Percentiles rank a stretch among this genome's conserved stretches.
phyloP scores from a whole-genome alignment of 2,329 filamentous ascomycete species.

The Colletotrichum filicis region DNA sequence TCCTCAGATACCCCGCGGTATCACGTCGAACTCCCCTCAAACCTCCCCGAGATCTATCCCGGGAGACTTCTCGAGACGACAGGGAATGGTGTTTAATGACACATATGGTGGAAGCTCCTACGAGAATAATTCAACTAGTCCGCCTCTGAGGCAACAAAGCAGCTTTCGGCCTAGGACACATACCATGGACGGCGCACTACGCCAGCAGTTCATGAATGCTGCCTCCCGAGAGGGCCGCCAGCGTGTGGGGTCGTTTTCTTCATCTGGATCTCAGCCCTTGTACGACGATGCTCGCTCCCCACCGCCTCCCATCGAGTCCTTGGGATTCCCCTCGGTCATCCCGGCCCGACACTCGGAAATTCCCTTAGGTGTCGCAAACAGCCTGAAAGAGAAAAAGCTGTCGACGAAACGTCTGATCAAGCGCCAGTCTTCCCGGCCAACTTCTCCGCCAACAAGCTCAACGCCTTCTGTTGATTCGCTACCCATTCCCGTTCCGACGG shows the following conservation, averaged over 20 bases:
- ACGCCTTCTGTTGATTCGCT: slow-evolving; percentile 69
- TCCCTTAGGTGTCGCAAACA: slow-evolving; percentile 37
- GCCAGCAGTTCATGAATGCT: slow-evolving; percentile 54
- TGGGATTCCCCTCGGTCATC: slow-evolving; percentile 55
- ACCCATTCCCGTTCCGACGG: slow-evolving; percentile 68
- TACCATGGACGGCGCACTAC: slow-evolving; percentile 67
- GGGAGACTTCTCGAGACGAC: slow-evolving; percentile 58
- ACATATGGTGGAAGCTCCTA: slow-evolving; percentile 58
- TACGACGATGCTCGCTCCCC: slow-evolving; percentile 59
- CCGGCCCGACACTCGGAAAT: slow-evolving; percentile 39
- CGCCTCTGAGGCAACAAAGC: slow-evolving; percentile 42
- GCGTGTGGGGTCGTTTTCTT: slow-evolving; percentile 78
- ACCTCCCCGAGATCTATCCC: slow-evolving; percentile 60
- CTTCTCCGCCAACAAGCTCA: slow-evolving; percentile 63
- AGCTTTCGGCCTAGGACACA: slow-evolving; percentile 64
- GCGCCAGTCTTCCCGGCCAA: slow-evolving; percentile 65
- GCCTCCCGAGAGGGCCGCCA: slow-evolving; percentile 64
- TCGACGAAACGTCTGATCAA: slow-evolving; percentile 65
- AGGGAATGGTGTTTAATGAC: slow-evolving; percentile 72
- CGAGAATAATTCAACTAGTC: slow-evolving; percentile 57
- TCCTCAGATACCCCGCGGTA: slow-evolving; percentile 42
- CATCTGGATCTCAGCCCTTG: slow-evolving; percentile 65
- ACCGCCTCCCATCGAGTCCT: slow-evolving; percentile 53
- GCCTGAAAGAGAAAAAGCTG: slow-evolving; percentile 59
- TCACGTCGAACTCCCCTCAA: slow-evolving; percentile 53